Conservation (phyloP, 2,329 filamentous ascomycete species). For the Colletotrichum eleusines region DNA sequence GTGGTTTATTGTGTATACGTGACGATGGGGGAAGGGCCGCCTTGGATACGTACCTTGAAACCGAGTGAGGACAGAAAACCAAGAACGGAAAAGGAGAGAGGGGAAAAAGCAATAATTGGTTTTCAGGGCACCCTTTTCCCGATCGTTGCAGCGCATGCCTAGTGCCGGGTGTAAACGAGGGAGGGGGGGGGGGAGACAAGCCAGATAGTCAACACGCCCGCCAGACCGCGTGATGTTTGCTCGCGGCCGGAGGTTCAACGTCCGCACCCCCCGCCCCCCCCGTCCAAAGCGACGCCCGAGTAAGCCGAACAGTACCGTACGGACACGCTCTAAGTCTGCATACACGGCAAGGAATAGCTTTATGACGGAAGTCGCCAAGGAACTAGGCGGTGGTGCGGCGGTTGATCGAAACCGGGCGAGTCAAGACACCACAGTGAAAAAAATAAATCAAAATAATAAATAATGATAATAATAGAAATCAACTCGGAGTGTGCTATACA, state of each 20-base stretch:
- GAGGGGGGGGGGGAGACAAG: background rate
- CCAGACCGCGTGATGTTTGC: background rate
- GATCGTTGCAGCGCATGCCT: conserved; percentile 11
- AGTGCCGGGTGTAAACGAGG: background rate
- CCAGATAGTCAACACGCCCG: background rate
- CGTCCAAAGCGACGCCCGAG: background rate
- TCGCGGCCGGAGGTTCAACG: background rate
- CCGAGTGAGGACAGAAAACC: background rate
- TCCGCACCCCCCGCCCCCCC: too few species aligned
- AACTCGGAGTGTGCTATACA: conserved; percentile 6
- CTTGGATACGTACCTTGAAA: too few species aligned
- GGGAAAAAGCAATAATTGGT: conserved; percentile 23
- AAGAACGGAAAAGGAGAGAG: background rate
- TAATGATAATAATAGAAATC: too few species aligned
- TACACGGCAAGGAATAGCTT: background rate
- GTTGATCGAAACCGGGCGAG: conserved; percentile 17
- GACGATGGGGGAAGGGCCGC: background rate
- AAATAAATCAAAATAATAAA: too few species aligned
- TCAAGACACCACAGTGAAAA: too few species aligned
- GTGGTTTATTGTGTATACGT: too few species aligned
- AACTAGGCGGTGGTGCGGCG: background rate
- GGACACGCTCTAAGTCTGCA: too few species aligned
- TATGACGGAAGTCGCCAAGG: background rate
- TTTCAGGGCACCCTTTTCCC: background rate
- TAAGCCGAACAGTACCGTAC: background rate